phyloP scores from a whole-genome alignment of 2,329 filamentous ascomycete genomes.

The Albophoma yamanashiensis region DNA sequence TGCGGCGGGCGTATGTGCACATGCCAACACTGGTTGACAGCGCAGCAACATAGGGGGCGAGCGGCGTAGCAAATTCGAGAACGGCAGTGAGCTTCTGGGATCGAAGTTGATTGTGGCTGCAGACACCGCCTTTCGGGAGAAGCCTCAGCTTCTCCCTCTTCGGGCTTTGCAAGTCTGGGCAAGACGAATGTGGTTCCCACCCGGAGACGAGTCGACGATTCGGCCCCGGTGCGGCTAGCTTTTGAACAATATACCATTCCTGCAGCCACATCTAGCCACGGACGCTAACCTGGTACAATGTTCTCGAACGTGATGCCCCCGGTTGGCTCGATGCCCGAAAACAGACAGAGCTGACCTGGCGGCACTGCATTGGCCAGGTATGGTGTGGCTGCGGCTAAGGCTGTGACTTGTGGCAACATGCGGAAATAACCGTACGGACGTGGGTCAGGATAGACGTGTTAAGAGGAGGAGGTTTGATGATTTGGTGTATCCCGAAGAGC shows the following conservation, averaged over 20 bases:
- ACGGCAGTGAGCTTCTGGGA: not conserved
- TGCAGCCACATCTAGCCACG: not conserved
- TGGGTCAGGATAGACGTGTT: not conserved
- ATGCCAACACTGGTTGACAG: too few relatives aligned
- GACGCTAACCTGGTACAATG: not conserved
- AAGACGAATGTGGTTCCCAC: not conserved
- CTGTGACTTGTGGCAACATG: not conserved
- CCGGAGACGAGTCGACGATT: not conserved
- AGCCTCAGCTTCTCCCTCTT: not conserved
- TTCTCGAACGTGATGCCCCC: not conserved
- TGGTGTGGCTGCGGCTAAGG: not conserved
- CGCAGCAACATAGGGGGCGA: not conserved
- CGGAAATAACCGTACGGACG: not conserved
- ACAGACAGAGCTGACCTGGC: not conserved
- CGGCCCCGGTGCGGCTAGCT: not conserved
- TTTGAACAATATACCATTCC: not conserved
- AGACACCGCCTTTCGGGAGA: not conserved
- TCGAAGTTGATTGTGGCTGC: not conserved
- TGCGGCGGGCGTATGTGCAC: conserved; percentile 1
- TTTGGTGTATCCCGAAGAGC: not conserved
- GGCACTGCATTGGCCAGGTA: not conserved
- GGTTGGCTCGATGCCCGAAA: not conserved
- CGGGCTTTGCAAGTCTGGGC: not conserved
- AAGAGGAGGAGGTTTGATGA: not conserved
- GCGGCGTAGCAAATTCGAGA: not conserved